phyloP scores from a whole-genome alignment of 352 stramenopile species.

The Phytopythium mirpurense region DNA sequence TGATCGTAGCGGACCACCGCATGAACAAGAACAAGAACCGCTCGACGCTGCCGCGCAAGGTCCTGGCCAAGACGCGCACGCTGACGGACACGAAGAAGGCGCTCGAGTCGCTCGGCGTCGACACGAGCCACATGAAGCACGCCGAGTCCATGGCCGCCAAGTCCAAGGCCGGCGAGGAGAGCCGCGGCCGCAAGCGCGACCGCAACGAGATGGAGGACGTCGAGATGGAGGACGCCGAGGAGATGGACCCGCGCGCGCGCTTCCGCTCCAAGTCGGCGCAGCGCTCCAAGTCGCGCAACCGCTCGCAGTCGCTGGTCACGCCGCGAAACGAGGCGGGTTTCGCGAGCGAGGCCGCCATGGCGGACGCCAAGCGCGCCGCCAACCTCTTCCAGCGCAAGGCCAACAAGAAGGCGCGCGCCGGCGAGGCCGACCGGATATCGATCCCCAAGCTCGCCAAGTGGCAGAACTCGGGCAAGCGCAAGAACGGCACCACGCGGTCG shows the following conservation, averaged over 20 bases:
- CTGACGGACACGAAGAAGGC: constrained; percentile 87
- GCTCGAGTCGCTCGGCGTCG: constrained; percentile 88
- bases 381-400: constrained; percentile 64
- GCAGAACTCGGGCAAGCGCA: constrained; percentile 87
- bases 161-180: constrained; percentile 57
- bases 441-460: constrained; percentile 85
- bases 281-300: constrained; percentile 79
- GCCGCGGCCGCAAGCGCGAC: constrained; percentile 80
- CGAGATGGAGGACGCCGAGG: constrained; percentile 87
- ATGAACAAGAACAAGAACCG: constrained; percentile 96
- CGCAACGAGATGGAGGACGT: constrained; percentile 80
- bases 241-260: constrained; percentile 61
- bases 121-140: constrained; percentile 90
- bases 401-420: constrained; percentile 77
- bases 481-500: constrained; percentile 64
- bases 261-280: constrained; percentile 63
- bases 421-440: constrained; percentile 78
- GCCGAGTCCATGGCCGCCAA: constrained; percentile 68
- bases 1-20: constrained; percentile 80
- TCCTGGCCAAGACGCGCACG: constrained; percentile 69
- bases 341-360: constrained; percentile 35
- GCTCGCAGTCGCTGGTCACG: constrained; percentile 70
- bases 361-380: constrained; percentile 37
- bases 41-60: constrained; percentile 84
- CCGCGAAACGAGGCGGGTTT: constrained; percentile 74